Evolutionary conservation across 1,284 basidiomycete genomes (phyloP).

Genomic region (Ustilago crameri): DNA sequence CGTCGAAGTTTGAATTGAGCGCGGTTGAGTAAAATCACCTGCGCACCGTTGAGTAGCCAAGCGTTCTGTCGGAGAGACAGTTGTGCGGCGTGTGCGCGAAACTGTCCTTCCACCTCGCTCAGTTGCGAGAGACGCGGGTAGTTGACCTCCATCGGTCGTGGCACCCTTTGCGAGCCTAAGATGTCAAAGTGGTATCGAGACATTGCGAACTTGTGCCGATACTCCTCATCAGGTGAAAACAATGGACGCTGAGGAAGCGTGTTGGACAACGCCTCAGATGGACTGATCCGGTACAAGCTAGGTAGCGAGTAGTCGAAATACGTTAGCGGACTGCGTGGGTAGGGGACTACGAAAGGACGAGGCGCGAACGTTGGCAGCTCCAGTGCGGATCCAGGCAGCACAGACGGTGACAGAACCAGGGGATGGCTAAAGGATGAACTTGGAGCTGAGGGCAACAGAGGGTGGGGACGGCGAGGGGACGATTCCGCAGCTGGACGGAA

Average conservation of each 20-base stretch:
- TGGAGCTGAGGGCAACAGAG: not conserved
- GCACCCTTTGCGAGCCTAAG: not conserved
- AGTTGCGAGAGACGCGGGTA: not conserved
- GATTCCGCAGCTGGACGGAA: no score
- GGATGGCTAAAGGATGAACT: no score
- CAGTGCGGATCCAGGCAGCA: not conserved
- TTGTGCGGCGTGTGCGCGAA: not conserved
- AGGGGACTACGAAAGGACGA: not conserved
- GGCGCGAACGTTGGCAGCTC: not conserved
- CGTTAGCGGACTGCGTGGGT: not conserved
- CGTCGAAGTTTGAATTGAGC: not conserved
- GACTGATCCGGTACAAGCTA: not conserved
- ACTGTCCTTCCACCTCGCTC: not conserved
- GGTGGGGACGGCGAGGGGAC: no score
- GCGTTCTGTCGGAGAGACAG: not conserved
- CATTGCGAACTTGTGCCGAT: not conserved
- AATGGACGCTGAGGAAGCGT: not conserved
- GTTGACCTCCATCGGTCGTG: conserved; percentile 2
- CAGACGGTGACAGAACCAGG: no score
- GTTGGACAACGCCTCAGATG: not conserved
- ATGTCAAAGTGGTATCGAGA: not conserved
- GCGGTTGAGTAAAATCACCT: not conserved
- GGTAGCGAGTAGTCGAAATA: not conserved
- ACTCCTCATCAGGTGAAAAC: not conserved
- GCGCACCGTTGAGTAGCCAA: not conserved